Evolutionary conservation across 202 grass and related monocot species (phyloP).

Genomic region (Cymbopogon flexuosus): DNA sequence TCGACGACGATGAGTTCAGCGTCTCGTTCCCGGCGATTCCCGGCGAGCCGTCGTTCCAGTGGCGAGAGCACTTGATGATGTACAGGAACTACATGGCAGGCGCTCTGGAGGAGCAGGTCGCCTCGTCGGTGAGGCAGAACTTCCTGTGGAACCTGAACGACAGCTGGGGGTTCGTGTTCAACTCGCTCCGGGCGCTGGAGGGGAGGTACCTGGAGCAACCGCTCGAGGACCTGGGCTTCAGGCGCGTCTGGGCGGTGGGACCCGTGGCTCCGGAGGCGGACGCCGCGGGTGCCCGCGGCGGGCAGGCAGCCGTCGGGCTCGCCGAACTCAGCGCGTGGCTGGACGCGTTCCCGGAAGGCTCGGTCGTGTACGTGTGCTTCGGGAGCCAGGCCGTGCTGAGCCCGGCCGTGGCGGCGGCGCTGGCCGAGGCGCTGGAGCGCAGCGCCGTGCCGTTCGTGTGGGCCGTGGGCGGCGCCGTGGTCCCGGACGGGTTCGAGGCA

Average conservation of each 20-base stretch:
- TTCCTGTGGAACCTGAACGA: slow-evolving; percentile 48
- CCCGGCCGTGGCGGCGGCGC: slow-evolving; percentile 20
- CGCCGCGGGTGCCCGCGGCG: neutral
- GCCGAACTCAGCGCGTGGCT: slow-evolving; percentile 37
- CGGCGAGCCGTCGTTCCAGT: slow-evolving; percentile 32
- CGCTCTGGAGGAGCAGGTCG: neutral
- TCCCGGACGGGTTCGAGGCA: slow-evolving; percentile 41
- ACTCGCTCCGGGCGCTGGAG: slow-evolving; percentile 54
- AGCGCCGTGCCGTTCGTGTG: slow-evolving; percentile 59
- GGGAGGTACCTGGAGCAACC: slow-evolving; percentile 30
- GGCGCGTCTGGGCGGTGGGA: slow-evolving; percentile 48
- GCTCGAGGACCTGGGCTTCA: slow-evolving; percentile 46
- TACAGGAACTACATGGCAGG: slow-evolving; percentile 39
- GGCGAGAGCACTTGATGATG: slow-evolving; percentile 34
- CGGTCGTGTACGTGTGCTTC: slow-evolving; percentile 60
- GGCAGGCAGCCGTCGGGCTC: neutral
- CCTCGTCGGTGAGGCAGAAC: slow-evolving; percentile 30
- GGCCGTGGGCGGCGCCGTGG: slow-evolving; percentile 16
- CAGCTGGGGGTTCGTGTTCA: slow-evolving; percentile 50
- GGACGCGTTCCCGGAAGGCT: slow-evolving; percentile 33
- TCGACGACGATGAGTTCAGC: slow-evolving; percentile 21
- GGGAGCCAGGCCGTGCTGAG: slow-evolving; percentile 43
- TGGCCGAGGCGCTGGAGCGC: slow-evolving; percentile 21
- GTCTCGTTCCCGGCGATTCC: slow-evolving; percentile 47
- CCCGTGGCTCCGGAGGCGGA: slow-evolving; percentile 36